Conservation (phyloP, 306 rosid species). For the Quercus ilex region DNA sequence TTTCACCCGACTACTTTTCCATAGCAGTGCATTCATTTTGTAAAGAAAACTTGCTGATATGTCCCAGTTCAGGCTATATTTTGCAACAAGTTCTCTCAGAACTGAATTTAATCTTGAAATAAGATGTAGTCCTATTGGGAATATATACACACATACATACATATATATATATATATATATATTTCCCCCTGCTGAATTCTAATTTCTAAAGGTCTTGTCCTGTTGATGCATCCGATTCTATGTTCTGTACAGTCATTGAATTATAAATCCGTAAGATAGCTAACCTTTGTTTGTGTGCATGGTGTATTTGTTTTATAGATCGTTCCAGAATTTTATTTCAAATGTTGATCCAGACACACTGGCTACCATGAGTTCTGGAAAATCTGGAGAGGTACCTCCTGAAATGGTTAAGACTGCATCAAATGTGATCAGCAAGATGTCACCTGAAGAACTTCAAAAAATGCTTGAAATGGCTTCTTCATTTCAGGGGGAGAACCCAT, state of each 20-base stretch:
- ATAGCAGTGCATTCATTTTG: background rate
- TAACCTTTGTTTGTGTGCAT: background rate
- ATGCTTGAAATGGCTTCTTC: conserved; percentile 85
- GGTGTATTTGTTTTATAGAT: conserved; percentile 37
- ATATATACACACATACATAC: no score
- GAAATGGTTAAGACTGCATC: conserved; percentile 84
- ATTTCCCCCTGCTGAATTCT: background rate
- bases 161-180: background rate
- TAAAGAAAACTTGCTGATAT: background rate
- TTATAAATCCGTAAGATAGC: conserved; percentile 2
- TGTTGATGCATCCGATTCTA: background rate
- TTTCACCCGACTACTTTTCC: background rate
- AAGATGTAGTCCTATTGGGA: background rate
- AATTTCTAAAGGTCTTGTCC: background rate
- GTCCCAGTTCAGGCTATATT: background rate
- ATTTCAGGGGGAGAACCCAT: conserved; percentile 51
- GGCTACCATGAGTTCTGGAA: conserved; percentile 65
- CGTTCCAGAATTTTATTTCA: conserved; percentile 79
- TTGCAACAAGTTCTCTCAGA: background rate
- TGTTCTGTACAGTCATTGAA: conserved; percentile 2
- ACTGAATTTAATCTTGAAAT: background rate
- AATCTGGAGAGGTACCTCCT: conserved; percentile 58
- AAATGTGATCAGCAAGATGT: conserved; percentile 76
- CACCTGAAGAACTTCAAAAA: conserved; percentile 77
- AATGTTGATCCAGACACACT: conserved; percentile 65